Base-by-base conservation (phyloP, 176 grass and related monocot genomes). In the Coix lacrymajobi region DNA sequence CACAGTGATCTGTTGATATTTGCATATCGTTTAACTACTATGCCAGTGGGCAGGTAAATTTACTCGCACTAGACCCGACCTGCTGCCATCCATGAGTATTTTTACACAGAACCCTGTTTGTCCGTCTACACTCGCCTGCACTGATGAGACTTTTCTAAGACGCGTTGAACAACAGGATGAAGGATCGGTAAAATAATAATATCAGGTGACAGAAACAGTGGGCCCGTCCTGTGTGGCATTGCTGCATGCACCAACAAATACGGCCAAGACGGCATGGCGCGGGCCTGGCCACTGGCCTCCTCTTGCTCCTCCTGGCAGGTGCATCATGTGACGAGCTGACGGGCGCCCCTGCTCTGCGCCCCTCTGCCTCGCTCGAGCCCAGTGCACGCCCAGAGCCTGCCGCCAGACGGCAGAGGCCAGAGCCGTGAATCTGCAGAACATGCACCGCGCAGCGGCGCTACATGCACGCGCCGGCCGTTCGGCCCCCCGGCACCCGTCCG, bases 291-390 rank as follows among this genome's bases (percentile, higher is more conserved):
- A 4, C 33, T 33, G 33, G 13, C 28, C 61, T 29, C 26, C 0
- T 61, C 11, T 2, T 75, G 32, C 61, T 8, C 58, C 84, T 80
- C 68, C 69, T 74, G 69, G 76, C 69, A 86, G 60, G 45, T 12
- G 60, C 36, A 41, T 56, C 69, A 67, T 72, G 69, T 81, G 77
- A 81, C 77, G 77, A 43, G 40, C 57, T 52, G 68, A 79, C 76
- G 76, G 84, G 0, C 26, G n/a, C 76, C 74, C 26, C 38, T 16
- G 54, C 51, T 29, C 39, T 24, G 40, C 14, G 28, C 28, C 29
- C 6, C 67, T 25, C 63, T 7, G 31, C 67, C 22, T 2, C 7
- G 51, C 75, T 74, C 68, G 43, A 43, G 4, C 29, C 62, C 85
- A 63, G 57, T 11, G 15, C 57, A 32, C 38, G n/a, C 68, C 69